A percentile compares a stretch with the other conserved stretches of the same genome.
These are phyloP conservation scores for Schoenoplectus tabernaemontani DNA, from an alignment of 202 grass and related monocot species.

Conservation along the genomic window DNA sequence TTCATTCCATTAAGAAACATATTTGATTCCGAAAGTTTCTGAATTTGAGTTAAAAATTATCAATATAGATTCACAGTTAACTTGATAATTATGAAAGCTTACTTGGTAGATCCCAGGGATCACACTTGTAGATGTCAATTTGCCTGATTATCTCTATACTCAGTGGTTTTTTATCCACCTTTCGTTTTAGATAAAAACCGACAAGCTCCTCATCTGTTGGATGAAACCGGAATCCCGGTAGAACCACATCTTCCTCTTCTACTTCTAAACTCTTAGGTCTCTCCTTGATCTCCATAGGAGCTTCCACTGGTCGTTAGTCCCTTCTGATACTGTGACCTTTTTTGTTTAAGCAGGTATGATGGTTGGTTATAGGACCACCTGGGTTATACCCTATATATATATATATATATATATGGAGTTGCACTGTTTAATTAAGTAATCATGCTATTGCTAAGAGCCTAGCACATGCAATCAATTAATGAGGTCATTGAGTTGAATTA, in stretches of 20 bases:
- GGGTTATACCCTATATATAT: too few relatives aligned
- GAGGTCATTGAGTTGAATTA: not conserved
- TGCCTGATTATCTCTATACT: slow-evolving; percentile 61
- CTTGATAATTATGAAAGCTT: not conserved
- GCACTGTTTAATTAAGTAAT: not conserved
- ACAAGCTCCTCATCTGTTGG: slow-evolving; percentile 55
- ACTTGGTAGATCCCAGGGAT: slow-evolving; percentile 70
- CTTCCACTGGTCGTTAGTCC: not conserved
- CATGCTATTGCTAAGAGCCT: not conserved
- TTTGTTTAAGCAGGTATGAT: slow-evolving; percentile 10
- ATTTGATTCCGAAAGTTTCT: not conserved
- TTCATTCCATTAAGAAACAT: too few relatives aligned
- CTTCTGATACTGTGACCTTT: not conserved
- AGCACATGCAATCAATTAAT: not conserved
- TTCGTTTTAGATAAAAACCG: slow-evolving; percentile 45
- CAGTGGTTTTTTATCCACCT: slow-evolving; percentile 40
- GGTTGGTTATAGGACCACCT: not conserved
- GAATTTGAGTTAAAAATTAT: not conserved
- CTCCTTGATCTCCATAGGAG: slow-evolving; percentile 4
- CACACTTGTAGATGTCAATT: slow-evolving; percentile 59
- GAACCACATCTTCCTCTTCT: slow-evolving; percentile 28
- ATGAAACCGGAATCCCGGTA: slow-evolving; percentile 51
- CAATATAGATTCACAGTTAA: not conserved
- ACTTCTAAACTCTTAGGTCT: not conserved
- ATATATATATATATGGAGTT: not conserved